Conservation (phyloP, 176 grass and related monocot species). For the Metroxylon sagu region DNA sequence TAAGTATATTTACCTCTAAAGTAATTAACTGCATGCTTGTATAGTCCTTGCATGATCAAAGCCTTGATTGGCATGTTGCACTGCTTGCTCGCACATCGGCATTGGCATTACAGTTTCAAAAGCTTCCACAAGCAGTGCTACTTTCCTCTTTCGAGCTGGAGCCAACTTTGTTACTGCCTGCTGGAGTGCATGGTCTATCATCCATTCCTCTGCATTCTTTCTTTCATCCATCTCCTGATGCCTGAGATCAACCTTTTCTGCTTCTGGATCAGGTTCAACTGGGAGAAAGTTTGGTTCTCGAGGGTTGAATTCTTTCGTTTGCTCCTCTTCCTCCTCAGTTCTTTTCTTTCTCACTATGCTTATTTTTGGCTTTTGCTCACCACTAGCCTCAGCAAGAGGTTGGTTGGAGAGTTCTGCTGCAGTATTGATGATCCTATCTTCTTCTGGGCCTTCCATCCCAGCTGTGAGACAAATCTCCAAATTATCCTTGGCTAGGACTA, state of each 20-base stretch:
- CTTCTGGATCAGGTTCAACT: constrained; percentile 34
- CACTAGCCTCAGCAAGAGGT: constrained; percentile 5
- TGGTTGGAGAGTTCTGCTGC: not conserved
- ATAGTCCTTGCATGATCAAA: constrained; percentile 17
- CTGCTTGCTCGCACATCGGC: not conserved
- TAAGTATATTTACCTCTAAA: constrained; percentile 18
- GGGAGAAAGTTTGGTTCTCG: constrained; percentile 53
- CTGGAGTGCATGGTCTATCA: constrained; percentile 78
- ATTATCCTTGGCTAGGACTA: constrained; percentile 7
- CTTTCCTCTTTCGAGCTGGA: constrained; percentile 54
- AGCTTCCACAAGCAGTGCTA: constrained; percentile 73
- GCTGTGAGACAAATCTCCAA: constrained; percentile 34
- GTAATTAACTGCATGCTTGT: constrained; percentile 29
- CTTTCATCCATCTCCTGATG: constrained; percentile 54
- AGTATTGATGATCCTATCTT: constrained; percentile 25
- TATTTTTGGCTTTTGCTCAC: constrained; percentile 24
- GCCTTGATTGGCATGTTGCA: constrained; percentile 4
- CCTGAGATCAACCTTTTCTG: constrained; percentile 72
- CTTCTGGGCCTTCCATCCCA: constrained; percentile 28
- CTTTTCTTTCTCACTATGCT: constrained; percentile 26
- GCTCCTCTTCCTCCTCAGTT: constrained; percentile 20
- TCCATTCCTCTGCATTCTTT: constrained; percentile 72
- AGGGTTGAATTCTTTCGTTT: constrained; percentile 48
- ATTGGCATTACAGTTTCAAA: constrained; percentile 66
- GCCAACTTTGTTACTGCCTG: constrained; percentile 52